Percentiles rank a stretch among this genome's conserved stretches.
Conservation (phyloP, 2,329 filamentous ascomycete genomes). For the Emergomyces pasteurianus region DNA sequence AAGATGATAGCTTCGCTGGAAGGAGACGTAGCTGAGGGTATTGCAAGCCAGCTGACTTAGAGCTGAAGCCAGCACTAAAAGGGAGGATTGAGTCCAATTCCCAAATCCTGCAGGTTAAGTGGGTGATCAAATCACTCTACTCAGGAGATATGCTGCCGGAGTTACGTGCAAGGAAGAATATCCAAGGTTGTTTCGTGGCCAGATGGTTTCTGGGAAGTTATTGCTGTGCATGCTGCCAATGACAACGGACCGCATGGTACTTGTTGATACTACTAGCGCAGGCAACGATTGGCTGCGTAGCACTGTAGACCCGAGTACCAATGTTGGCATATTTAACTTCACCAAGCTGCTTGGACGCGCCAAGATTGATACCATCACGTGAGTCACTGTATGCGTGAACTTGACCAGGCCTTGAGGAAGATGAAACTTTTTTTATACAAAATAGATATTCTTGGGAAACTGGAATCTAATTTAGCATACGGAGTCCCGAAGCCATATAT, state of each 20-base stretch:
- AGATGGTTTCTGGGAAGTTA: neutral
- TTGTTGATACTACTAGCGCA: neutral
- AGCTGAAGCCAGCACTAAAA: neutral
- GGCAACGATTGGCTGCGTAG: neutral
- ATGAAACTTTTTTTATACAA: no score
- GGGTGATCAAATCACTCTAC: neutral
- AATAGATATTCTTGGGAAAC: no score
- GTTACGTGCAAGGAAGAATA: neutral
- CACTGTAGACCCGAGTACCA: neutral
- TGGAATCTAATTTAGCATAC: no score
- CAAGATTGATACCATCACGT: neutral
- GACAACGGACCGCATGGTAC: neutral
- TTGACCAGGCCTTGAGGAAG: no score
- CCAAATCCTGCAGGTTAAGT: neutral
- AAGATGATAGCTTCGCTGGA: constrained; percentile 5
- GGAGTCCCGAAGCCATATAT: neutral
- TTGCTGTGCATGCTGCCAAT: neutral
- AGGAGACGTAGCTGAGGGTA: neutral
- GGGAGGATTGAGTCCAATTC: neutral
- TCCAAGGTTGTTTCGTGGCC: neutral
- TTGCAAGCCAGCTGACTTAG: neutral
- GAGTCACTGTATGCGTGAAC: no score
- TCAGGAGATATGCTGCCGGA: neutral
- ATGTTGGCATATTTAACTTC: neutral
- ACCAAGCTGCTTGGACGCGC: neutral